A percentile compares a stretch with the other conserved stretches of the same genome.
These are phyloP conservation scores for Trametes sp. DNA, from an alignment of 1,284 basidiomycete genomes.

Conservation along the genomic window DNA sequence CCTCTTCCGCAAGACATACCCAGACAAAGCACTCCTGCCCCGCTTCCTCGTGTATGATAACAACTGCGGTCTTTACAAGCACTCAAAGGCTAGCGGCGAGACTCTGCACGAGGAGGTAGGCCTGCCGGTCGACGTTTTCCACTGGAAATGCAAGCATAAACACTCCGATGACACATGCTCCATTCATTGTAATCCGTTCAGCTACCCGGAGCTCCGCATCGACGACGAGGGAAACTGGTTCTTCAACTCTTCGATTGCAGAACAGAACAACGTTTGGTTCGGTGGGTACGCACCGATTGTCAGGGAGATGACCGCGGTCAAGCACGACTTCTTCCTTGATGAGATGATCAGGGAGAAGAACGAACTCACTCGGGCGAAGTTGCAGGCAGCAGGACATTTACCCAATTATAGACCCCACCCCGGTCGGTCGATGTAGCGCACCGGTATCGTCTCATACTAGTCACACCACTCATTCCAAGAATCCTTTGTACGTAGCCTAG, in stretches of 20 bases:
- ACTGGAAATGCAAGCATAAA: slow-evolving; percentile 50
- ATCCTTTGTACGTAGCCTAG: too few species aligned
- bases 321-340: slow-evolving; percentile 17
- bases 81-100: background rate
- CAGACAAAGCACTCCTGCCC: background rate
- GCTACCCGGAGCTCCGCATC: slow-evolving; percentile 37
- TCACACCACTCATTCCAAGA: too few species aligned
- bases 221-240: slow-evolving; percentile 36
- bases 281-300: slow-evolving; percentile 45
- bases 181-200: slow-evolving; percentile 45
- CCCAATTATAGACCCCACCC: too few species aligned
- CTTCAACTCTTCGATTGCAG: slow-evolving; percentile 42
- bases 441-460: too few species aligned
- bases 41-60: background rate
- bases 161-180: slow-evolving; percentile 42
- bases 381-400: background rate
- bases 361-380: background rate
- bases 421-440: too few species aligned
- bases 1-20: background rate
- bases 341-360: slow-evolving; percentile 16
- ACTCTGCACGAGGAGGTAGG: slow-evolving; percentile 27
- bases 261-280: slow-evolving; percentile 50
- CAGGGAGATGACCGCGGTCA: slow-evolving; percentile 41
- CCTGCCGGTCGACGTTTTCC: slow-evolving; percentile 50
- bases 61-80: background rate